Percentiles rank a stretch among this genome's conserved stretches.
phyloP scores from a whole-genome alignment of 257 asterid genomes.

The Nicotiana otophora region DNA sequence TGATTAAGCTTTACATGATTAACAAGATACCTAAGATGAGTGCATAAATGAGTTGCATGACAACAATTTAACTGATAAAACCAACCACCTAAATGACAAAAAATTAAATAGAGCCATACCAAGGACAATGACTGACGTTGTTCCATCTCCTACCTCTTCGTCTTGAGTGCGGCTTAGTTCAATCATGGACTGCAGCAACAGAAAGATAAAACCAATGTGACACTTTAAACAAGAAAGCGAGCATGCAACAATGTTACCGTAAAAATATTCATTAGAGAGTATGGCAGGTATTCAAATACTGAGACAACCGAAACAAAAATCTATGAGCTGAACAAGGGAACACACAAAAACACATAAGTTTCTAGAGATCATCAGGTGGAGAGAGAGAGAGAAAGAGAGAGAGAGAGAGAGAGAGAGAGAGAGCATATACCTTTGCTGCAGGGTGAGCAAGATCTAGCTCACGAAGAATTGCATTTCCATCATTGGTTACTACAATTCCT shows the following conservation, averaged over 20 bases:
- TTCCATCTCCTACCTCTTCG: conserved; percentile 99
- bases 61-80: background rate
- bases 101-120: conserved; percentile 42
- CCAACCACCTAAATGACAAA: conserved; percentile 10
- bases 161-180: conserved; percentile 99
- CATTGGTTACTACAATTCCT: conserved; percentile 96
- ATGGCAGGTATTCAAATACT: background rate
- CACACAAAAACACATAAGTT: background rate
- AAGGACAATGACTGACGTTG: conserved; percentile 93
- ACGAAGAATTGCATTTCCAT: conserved; percentile 94
- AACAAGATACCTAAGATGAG: background rate
- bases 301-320: background rate
- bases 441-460: conserved; percentile 96
- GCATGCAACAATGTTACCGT: background rate
- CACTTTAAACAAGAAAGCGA: conserved; percentile 6
- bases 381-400: background rate
- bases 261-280: background rate
- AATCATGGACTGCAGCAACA: conserved; percentile 80
- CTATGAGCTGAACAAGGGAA: background rate
- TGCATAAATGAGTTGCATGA: conserved; percentile 1
- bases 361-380: background rate
- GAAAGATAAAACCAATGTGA: conserved; percentile 11
- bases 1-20: background rate
- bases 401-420: background rate
- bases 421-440: conserved; percentile 68